A percentile compares a stretch with the other conserved stretches of the same genome.
These are phyloP conservation scores for Trametes meyenii DNA, from an alignment of 768 basidiomycete genomes.

Conservation along the genomic window DNA sequence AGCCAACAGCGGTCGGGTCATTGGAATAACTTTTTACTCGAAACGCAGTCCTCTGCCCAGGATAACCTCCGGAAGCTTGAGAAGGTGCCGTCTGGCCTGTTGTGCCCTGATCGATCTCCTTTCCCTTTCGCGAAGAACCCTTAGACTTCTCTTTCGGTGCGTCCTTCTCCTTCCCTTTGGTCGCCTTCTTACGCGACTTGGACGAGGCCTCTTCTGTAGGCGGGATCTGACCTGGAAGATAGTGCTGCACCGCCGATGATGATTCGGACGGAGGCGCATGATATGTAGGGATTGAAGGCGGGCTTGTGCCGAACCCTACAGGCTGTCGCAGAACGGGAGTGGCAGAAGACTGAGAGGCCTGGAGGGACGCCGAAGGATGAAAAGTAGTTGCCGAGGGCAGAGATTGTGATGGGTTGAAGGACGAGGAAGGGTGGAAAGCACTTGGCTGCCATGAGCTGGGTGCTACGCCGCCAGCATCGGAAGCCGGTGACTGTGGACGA, in stretches of 20 bases:
- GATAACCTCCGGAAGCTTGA: background rate
- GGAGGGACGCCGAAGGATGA: conserved; percentile 10
- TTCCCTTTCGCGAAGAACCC: conserved; percentile 11
- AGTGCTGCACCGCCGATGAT: background rate
- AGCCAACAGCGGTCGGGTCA: conserved; percentile 12
- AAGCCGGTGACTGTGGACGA: conserved; percentile 11
- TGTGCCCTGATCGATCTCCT: conserved; percentile 1
- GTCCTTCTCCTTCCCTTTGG: conserved; percentile 22
- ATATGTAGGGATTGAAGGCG: conserved; percentile 5
- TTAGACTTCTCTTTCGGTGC: conserved; percentile 3
- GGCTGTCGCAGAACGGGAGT: conserved; percentile 24
- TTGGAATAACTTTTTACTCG: conserved; percentile 22
- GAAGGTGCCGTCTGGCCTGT: background rate
- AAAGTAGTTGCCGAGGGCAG: background rate
- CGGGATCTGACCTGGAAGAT: conserved; percentile 9
- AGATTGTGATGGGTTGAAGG: background rate
- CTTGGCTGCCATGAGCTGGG: conserved; percentile 4
- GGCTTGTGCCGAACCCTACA: conserved; percentile 20
- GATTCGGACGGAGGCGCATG: conserved; percentile 5
- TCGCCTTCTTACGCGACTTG: conserved; percentile 14
- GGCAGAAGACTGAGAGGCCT: background rate
- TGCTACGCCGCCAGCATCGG: conserved; percentile 10
- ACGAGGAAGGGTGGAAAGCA: conserved; percentile 12
- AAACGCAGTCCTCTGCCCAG: conserved; percentile 20
- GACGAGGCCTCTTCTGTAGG: background rate